Evolutionary conservation across 1,284 basidiomycete species (phyloP).

Genomic region (Cutaneotrichosporon cavernicola): DNA sequence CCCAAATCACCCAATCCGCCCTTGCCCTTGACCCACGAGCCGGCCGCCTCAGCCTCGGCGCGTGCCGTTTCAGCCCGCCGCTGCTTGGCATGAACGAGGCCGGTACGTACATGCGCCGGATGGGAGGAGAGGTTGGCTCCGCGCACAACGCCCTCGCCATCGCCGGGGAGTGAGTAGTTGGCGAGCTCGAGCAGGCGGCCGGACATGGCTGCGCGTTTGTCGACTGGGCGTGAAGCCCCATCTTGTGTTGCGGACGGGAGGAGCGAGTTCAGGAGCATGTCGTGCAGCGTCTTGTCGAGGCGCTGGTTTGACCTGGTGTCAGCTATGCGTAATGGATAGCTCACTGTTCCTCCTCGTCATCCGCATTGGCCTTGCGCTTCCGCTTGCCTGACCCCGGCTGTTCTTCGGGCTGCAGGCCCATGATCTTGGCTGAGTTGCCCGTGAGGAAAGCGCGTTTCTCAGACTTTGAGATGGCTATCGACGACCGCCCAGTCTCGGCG

Average conservation of each 20-base stretch:
- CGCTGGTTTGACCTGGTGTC: constrained; percentile 38
- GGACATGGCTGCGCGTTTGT: constrained; percentile 48
- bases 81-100: constrained; percentile 41
- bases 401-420: constrained; percentile 40
- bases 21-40: constrained; percentile 43
- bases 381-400: constrained; percentile 29
- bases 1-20: constrained; percentile 47
- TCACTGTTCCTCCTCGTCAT: constrained; percentile 42
- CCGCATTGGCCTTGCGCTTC: constrained; percentile 29
- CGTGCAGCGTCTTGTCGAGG: constrained; percentile 53
- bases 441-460: constrained; percentile 49
- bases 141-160: constrained; percentile 33
- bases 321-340: constrained; percentile 4
- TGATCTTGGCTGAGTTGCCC: constrained; percentile 51
- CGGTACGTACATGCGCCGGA: constrained; percentile 46
- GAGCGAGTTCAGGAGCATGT: constrained; percentile 50
- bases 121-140: constrained; percentile 32
- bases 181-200: constrained; percentile 50
- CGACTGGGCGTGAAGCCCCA: constrained; percentile 41
- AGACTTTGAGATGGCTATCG: constrained; percentile 33
- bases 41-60: constrained; percentile 41
- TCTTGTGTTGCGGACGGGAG: constrained; percentile 36
- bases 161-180: constrained; percentile 40
- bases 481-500: constrained; percentile 20
- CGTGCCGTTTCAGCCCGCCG: constrained; percentile 33